Base-by-base conservation (phyloP, 371 early-diverging fungal genomes). In the Coemansia sp. region DNA sequence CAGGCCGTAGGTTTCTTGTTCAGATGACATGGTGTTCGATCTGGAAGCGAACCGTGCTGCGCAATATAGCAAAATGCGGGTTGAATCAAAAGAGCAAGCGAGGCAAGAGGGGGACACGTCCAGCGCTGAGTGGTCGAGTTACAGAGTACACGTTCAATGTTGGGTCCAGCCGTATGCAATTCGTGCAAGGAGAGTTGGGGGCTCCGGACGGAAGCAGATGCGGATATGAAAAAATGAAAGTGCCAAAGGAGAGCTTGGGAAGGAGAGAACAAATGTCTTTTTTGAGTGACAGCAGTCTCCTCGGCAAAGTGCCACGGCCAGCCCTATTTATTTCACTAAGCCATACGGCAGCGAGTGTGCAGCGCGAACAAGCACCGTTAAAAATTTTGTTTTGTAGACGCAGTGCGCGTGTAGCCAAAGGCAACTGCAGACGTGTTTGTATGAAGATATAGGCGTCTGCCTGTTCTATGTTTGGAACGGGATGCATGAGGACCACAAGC, bases 381-480 rank as follows among this genome's bases (percentile, higher is more conserved):
- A 35, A 10, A 14, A 52, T 36, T 52, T 45, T 52, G 36, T 52
- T 52, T 52, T 52, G 52, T 52, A 35, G 52, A 52, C 36, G 20
- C 45, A 35, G 34, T 42, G 43, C 36, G 57, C 32, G 26, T 14
- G 36, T 34, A 47, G 20, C 47, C 47, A 35, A 5, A 36, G n/a
- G 36, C 20, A 56, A 38, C 5, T 34, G 54, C 54, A 53, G 35
- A 4, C 36, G 14, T 58, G 26, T 58, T 58, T 58, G 58, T 49
- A 26, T 45, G 20, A 49, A 35, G 39, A 48, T 41, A 49, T 34
- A 36, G 55, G 55, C 40, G 49, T 26, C 32, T 38, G 31, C 47
- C 57, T 36, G 35, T 62, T 63, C 63, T 63, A 63, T 51, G 63
- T 63, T 63, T 63, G 63, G 63, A 63, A 63, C 45, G 57, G 58